Conservation (phyloP, 805 yeast genomes). For the Pichia phayaonensis region DNA sequence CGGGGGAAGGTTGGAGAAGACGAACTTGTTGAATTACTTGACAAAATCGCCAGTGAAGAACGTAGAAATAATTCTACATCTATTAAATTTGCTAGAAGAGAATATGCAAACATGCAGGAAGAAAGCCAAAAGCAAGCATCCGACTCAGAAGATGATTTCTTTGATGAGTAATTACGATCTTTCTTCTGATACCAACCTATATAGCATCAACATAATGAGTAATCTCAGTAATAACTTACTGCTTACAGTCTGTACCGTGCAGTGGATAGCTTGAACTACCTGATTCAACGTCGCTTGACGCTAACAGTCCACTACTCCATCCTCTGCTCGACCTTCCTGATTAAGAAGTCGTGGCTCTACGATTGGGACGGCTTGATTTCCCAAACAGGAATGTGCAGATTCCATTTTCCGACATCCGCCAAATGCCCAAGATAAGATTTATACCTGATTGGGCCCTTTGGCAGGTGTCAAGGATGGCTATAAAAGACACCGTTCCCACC, state of each 20-base stretch:
- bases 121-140: constrained; percentile 14
- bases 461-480: background rate
- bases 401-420: background rate
- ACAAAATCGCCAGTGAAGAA: constrained; percentile 71
- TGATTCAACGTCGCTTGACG: background rate
- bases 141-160: constrained; percentile 28
- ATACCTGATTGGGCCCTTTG: background rate
- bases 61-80: constrained; percentile 52
- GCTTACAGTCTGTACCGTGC: too few species aligned
- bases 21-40: constrained; percentile 76
- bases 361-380: background rate
- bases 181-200: background rate
- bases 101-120: constrained; percentile 11
- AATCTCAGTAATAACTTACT: background rate
- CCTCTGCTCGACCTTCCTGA: constrained; percentile 5
- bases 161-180: constrained; percentile 27
- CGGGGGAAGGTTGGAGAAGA: constrained; percentile 67
- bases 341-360: constrained; percentile 3
- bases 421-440: background rate
- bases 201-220: background rate
- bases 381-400: constrained; percentile 1
- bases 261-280: background rate
- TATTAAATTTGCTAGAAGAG: constrained; percentile 51
- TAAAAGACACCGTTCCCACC: background rate
- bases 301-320: too few species aligned